Conservation (phyloP, 306 rosid species). For the Delonix regia region DNA sequence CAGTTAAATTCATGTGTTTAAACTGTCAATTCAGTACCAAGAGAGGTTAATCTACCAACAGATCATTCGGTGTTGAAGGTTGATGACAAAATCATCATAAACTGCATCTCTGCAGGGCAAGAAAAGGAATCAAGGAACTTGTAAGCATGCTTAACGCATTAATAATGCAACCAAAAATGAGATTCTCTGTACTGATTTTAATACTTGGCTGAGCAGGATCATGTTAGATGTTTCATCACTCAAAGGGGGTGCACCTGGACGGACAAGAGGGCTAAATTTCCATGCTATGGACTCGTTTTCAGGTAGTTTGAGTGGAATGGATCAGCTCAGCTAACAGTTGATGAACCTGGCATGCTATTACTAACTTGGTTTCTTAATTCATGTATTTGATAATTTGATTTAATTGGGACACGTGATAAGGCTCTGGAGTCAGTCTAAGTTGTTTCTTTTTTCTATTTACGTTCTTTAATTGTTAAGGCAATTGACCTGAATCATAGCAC, state of each 20-base stretch:
- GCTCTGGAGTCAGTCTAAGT: slow-evolving; percentile 33
- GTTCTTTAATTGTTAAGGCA: slow-evolving; percentile 54
- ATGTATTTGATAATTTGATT: slow-evolving; percentile 3
- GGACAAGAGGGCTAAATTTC: slow-evolving; percentile 84
- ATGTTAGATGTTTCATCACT: slow-evolving; percentile 71
- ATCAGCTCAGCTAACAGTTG: slow-evolving; percentile 52
- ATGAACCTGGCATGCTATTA: slow-evolving; percentile 29
- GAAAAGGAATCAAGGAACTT: slow-evolving; percentile 54
- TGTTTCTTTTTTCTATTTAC: slow-evolving; percentile 10
- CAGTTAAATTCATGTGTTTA: slow-evolving; percentile 24
- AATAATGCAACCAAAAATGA: background rate
- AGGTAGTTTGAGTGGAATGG: slow-evolving; percentile 43
- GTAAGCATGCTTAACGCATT: slow-evolving; percentile 49
- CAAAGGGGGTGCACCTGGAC: slow-evolving; percentile 88
- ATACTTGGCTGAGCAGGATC: slow-evolving; percentile 54
- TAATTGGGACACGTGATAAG: slow-evolving; percentile 21
- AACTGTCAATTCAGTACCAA: slow-evolving; percentile 40
- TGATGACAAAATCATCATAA: slow-evolving; percentile 68
- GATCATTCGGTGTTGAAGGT: slow-evolving; percentile 58
- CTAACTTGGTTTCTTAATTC: slow-evolving; percentile 51
- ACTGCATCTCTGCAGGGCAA: slow-evolving; percentile 44
- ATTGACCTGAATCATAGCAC: background rate
- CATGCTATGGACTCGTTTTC: slow-evolving; percentile 48
- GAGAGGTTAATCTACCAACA: slow-evolving; percentile 57
- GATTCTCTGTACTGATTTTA: slow-evolving; percentile 18